These are phyloP conservation scores for Collybia mongolica DNA, from an alignment of 768 basidiomycete species.

Conservation along the genomic window DNA sequence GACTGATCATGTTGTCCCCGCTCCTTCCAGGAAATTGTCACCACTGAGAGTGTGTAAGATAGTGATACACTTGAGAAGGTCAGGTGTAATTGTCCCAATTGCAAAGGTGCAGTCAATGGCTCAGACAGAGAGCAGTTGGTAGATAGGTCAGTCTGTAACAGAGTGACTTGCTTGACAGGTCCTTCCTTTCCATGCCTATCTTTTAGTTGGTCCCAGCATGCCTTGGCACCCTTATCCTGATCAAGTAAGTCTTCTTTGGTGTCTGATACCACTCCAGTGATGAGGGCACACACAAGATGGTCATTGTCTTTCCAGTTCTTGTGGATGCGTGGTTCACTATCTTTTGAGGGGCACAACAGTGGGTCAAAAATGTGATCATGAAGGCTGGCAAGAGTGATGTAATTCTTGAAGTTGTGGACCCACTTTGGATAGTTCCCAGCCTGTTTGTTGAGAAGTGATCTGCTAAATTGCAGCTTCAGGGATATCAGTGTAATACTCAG, in stretches of 20 bases:
- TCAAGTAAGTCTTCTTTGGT: neutral
- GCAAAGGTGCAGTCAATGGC: slow-evolving; percentile 5
- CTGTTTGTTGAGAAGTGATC: neutral
- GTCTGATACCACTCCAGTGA: neutral
- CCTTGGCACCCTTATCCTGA: neutral
- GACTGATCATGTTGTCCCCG: neutral
- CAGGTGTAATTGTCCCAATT: slow-evolving; percentile 5
- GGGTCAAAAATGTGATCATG: neutral
- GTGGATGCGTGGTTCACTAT: neutral
- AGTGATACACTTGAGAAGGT: slow-evolving; percentile 9
- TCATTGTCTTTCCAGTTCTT: slow-evolving; percentile 15
- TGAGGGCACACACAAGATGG: neutral
- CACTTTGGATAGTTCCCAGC: neutral
- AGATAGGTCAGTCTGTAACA: slow-evolving; percentile 12
- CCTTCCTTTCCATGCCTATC: slow-evolving; percentile 11
- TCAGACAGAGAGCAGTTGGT: neutral
- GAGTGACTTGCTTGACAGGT: slow-evolving; percentile 15
- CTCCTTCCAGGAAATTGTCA: neutral
- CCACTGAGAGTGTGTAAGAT: slow-evolving; percentile 10
- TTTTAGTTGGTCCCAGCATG: slow-evolving; percentile 5
- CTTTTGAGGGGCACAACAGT: neutral
- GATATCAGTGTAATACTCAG: neutral
- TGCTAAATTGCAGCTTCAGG: neutral
- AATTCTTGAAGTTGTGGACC: neutral
- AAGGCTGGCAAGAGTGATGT: neutral